Evolutionary conservation across 495 filamentous ascomycete species (phyloP).

Genomic region (Tuber brumale): DNA sequence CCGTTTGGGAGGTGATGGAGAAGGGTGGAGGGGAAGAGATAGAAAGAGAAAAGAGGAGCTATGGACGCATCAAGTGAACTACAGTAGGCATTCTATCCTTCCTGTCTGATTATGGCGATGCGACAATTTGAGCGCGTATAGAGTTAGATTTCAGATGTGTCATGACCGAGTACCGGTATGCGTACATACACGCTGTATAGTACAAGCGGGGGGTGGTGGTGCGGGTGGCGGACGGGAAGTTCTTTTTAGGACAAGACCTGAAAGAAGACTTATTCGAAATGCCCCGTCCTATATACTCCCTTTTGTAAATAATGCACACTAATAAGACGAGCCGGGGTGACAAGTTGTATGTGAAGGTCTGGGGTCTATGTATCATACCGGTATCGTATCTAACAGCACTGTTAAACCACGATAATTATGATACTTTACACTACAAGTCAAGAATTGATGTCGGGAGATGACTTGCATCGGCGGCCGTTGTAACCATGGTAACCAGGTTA

Average conservation of each 20-base stretch:
- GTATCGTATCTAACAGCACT: too few relatives aligned
- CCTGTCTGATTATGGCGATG: not conserved
- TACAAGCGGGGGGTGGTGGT: not conserved
- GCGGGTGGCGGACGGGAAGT: not conserved
- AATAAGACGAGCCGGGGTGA: not conserved
- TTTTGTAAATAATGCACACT: not conserved
- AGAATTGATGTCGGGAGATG: not conserved
- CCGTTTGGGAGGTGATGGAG: not conserved
- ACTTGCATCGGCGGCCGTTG: not conserved
- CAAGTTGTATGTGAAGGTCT: not conserved
- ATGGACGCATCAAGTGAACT: not conserved
- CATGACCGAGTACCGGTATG: not conserved
- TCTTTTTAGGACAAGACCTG: not conserved
- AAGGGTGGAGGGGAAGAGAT: not conserved
- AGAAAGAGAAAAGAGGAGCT: not conserved
- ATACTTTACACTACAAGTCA: not conserved
- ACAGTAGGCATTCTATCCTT: constrained; percentile 3
- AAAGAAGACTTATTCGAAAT: not conserved
- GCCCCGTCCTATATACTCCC: not conserved
- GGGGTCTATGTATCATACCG: too few relatives aligned
- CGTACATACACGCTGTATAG: not conserved
- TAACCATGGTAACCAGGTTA: not conserved
- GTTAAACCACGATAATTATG: not conserved
- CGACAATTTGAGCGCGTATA: not conserved
- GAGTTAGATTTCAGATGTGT: not conserved